These are phyloP conservation scores for Erucastrum elatum DNA, from an alignment of 345 rosid genomes.

Conservation along the genomic window DNA sequence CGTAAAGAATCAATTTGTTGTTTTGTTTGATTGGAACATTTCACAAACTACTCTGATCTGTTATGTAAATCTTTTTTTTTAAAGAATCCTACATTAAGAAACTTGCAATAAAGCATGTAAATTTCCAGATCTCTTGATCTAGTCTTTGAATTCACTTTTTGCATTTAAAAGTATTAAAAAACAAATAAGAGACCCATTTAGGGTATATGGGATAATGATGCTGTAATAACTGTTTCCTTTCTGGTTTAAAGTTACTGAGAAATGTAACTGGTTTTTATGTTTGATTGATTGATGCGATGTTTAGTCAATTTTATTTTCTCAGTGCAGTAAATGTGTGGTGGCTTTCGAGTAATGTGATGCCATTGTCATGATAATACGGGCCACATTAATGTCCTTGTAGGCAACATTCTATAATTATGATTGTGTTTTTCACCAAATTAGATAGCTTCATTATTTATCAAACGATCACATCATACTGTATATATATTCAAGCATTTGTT, in stretches of 20 bases:
- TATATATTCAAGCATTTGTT: neutral
- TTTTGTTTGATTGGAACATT: no score
- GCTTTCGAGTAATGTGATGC: constrained; percentile 13
- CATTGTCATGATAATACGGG: constrained; percentile 10
- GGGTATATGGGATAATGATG: neutral
- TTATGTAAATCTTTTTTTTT: no score
- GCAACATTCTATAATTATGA: neutral
- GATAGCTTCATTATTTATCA: neutral
- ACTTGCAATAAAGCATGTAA: neutral
- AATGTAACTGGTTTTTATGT: no score
- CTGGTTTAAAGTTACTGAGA: no score
- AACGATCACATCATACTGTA: neutral
- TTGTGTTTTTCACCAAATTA: neutral
- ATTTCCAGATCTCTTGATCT: neutral
- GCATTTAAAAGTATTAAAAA: no score
- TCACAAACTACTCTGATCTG: no score
- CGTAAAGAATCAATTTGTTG: no score
- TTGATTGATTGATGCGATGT: constrained; percentile 24
- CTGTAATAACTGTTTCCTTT: neutral
- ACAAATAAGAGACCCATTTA: neutral
- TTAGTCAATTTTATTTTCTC: constrained; percentile 19
- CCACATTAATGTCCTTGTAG: constrained; percentile 4
- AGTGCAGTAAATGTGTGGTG: constrained; percentile 24
- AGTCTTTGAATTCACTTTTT: neutral
- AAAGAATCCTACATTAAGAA: neutral